A percentile compares a stretch with the other conserved stretches of the same genome.
Conservation (phyloP, 192 early-diverging fungal genomes). For the Chytriomyces confervae region DNA sequence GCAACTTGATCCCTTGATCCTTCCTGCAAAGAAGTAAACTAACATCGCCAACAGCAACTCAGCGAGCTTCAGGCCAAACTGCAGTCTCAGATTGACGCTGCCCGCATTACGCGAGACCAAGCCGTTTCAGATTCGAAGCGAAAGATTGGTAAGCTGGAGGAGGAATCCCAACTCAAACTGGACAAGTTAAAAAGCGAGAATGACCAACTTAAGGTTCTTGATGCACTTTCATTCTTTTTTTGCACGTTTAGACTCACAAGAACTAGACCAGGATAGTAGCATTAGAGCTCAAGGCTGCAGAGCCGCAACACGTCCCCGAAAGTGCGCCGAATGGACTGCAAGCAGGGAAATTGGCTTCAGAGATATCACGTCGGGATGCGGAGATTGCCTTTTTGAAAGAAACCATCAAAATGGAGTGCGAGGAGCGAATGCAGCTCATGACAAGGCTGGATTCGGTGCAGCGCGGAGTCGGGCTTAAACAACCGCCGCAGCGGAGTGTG, state of each 20-base stretch:
- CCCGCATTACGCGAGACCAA: constrained; percentile 24
- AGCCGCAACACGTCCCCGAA: not conserved
- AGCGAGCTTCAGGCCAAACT: constrained; percentile 3
- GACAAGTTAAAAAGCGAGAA: constrained; percentile 31
- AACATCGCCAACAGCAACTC: constrained; percentile 13
- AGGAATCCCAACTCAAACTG: constrained; percentile 28
- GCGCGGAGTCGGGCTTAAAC: constrained; percentile 5
- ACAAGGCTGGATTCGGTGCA: constrained; percentile 41
- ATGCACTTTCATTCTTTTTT: not conserved
- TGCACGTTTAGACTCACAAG: not conserved
- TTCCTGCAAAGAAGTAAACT: not conserved
- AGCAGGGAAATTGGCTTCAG: too few species aligned
- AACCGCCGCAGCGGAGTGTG: not conserved
- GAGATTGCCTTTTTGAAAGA: constrained; percentile 61
- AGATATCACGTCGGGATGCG: constrained; percentile 42
- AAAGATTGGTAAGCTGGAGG: constrained; percentile 19
- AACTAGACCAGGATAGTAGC: constrained; percentile 19
- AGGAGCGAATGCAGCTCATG: constrained; percentile 60
- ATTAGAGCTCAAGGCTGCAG: constrained; percentile 28
- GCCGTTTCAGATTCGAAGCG: constrained; percentile 6
- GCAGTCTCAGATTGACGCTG: constrained; percentile 34
- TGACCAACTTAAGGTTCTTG: constrained; percentile 30
- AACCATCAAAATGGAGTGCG: constrained; percentile 59
- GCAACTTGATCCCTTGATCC: not conserved
- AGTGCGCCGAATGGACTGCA: not conserved